A percentile compares a stretch with the other conserved stretches of the same genome.
Conservation (phyloP, 768 basidiomycete species). For the Paxillus rubicundulus region DNA sequence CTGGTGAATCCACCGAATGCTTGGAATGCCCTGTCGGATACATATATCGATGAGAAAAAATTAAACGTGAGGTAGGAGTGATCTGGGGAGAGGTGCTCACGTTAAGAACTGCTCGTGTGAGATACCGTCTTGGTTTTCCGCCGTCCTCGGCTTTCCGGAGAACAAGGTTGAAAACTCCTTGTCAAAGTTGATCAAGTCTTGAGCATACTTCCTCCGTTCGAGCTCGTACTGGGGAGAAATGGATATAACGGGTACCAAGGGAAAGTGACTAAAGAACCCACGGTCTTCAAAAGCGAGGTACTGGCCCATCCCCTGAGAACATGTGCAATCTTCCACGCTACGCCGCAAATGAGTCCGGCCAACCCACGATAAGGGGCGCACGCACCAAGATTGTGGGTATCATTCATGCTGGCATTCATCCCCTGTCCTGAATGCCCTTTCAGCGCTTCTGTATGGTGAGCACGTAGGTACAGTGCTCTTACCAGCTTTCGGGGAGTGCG, state of each 20-base stretch:
- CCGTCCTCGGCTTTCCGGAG: conserved; percentile 61
- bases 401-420: conserved; percentile 77
- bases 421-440: conserved; percentile 53
- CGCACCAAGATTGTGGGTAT: conserved; percentile 66
- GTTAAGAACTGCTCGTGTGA: conserved; percentile 36
- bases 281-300: conserved; percentile 38
- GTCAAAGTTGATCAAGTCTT: conserved; percentile 73
- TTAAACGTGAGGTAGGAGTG: not conserved
- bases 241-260: not conserved
- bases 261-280: conserved; percentile 18
- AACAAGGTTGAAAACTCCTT: conserved; percentile 63
- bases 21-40: conserved; percentile 32
- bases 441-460: not conserved
- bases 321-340: conserved; percentile 48
- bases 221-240: conserved; percentile 53
- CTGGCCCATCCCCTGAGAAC: conserved; percentile 44
- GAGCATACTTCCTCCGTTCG: conserved; percentile 66
- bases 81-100: conserved; percentile 13
- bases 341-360: conserved; percentile 48
- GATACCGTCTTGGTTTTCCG: conserved; percentile 34
- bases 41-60: not conserved
- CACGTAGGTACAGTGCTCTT: not conserved
- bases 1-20: conserved; percentile 38
- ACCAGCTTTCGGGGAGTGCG: conserved; percentile 68
- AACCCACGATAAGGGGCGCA: not conserved